These are phyloP conservation scores for Tetragonia tetragonoides DNA, from an alignment of 148 eudicot species.

Conservation along the genomic window DNA sequence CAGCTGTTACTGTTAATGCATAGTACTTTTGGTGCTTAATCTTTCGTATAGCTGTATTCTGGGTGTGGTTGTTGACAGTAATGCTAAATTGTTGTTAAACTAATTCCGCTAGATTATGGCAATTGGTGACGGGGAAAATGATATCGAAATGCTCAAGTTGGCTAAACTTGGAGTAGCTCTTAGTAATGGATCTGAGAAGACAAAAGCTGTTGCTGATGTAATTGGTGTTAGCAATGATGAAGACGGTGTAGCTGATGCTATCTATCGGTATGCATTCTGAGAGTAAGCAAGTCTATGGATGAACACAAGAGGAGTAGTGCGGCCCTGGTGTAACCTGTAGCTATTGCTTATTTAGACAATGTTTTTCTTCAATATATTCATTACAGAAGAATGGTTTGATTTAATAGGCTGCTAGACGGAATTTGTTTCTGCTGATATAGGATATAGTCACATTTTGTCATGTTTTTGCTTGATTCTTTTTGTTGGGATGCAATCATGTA, in stretches of 20 bases:
- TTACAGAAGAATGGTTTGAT: background rate
- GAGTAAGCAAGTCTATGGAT: background rate
- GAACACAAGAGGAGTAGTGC: background rate
- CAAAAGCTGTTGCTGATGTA: constrained; percentile 75
- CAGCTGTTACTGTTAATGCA: background rate
- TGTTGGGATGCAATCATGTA: background rate
- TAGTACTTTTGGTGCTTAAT: background rate
- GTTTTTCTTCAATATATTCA: background rate
- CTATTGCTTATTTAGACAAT: background rate
- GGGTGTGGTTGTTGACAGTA: background rate
- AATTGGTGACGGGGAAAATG: constrained; percentile 95
- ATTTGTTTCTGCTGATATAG: background rate
- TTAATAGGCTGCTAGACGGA: background rate
- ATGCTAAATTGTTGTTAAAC: background rate
- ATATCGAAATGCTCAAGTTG: constrained; percentile 87
- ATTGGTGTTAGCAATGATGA: constrained; percentile 81
- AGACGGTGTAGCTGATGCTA: constrained; percentile 96
- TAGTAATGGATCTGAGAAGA: constrained; percentile 82
- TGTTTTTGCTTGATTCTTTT: background rate
- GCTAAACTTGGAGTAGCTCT: constrained; percentile 83
- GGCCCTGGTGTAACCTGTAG: background rate
- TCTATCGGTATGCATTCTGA: constrained; percentile 87
- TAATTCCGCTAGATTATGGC: constrained; percentile 64
- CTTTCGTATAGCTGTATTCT: background rate
- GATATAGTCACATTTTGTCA: background rate